phyloP scores from a whole-genome alignment of 192 early-diverging fungal species.

The Dissophora ornata region DNA sequence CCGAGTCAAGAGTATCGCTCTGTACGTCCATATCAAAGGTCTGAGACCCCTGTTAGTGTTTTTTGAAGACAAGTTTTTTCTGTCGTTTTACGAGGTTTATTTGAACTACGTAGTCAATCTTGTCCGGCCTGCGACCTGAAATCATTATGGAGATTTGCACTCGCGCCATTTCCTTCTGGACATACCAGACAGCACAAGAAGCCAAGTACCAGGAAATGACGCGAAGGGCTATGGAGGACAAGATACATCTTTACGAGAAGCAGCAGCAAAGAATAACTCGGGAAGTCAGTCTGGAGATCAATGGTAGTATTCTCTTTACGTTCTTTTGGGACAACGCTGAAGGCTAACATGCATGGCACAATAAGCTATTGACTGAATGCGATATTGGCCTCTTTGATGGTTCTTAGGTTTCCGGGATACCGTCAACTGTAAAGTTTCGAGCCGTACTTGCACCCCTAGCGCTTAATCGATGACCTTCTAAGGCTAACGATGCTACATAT shows the following conservation, averaged over 20 bases:
- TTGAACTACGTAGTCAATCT: slow-evolving; percentile 63
- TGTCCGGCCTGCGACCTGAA: slow-evolving; percentile 73
- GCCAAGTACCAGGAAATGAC: slow-evolving; percentile 51
- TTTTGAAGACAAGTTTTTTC: too few species aligned
- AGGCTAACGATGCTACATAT: too few species aligned
- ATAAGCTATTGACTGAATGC: too few species aligned
- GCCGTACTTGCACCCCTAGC: too few species aligned
- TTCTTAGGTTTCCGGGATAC: slow-evolving; percentile 15
- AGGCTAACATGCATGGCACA: neutral
- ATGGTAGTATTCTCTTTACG: neutral
- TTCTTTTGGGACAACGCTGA: too few species aligned
- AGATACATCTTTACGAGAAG: slow-evolving; percentile 39
- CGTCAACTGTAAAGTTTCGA: slow-evolving; percentile 12
- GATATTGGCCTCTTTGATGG: neutral
- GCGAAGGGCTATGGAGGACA: slow-evolving; percentile 53
- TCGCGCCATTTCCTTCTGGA: slow-evolving; percentile 72
- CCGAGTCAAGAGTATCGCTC: slow-evolving; percentile 75
- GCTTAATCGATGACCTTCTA: too few species aligned
- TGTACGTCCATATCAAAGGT: slow-evolving; percentile 31
- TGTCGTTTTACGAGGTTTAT: too few species aligned
- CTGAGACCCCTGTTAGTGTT: too few species aligned
- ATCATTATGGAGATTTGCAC: slow-evolving; percentile 73
- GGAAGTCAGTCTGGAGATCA: slow-evolving; percentile 45
- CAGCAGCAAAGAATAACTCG: slow-evolving; percentile 44
- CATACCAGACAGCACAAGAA: slow-evolving; percentile 74